Percentiles rank a stretch among this genome's conserved stretches.
Conservation (phyloP, 2,329 filamentous ascomycete species). For the Phaeomoniella chlamydospora region DNA sequence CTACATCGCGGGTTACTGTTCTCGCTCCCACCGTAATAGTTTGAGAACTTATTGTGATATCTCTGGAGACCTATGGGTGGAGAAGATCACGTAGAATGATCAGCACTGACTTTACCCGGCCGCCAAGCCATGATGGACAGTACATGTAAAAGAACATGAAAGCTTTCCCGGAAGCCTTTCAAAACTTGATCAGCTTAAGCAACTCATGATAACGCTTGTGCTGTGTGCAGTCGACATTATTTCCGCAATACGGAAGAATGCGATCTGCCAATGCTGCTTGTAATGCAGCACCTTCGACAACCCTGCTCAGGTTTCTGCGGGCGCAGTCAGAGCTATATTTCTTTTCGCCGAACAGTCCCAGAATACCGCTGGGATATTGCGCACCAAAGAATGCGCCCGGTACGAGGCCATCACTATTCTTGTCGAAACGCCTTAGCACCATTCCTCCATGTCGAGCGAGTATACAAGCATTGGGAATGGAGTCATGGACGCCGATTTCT, state of each 20-base stretch:
- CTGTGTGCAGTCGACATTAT: no score
- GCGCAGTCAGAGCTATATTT: constrained; percentile 33
- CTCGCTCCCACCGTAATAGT: no score
- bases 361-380: not conserved
- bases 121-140: no score
- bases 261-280: constrained; percentile 1
- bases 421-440: constrained; percentile 7
- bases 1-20: no score
- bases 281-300: constrained; percentile 31
- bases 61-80: no score
- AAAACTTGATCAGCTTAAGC: no score
- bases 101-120: no score
- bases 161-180: no score
- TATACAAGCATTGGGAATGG: constrained; percentile 14
- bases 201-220: no score
- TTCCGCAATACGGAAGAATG: not conserved
- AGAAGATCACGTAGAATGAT: no score
- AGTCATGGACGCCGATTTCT: constrained; percentile 8
- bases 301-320: constrained; percentile 58
- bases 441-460: constrained; percentile 12
- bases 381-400: constrained; percentile 4
- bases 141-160: no score
- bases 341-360: not conserved
- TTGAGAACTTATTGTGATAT: no score
- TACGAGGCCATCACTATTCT: constrained; percentile 9